These are phyloP conservation scores for Coemansia sp. DNA, from an alignment of 192 early-diverging fungal genomes.

Conservation along the genomic window DNA sequence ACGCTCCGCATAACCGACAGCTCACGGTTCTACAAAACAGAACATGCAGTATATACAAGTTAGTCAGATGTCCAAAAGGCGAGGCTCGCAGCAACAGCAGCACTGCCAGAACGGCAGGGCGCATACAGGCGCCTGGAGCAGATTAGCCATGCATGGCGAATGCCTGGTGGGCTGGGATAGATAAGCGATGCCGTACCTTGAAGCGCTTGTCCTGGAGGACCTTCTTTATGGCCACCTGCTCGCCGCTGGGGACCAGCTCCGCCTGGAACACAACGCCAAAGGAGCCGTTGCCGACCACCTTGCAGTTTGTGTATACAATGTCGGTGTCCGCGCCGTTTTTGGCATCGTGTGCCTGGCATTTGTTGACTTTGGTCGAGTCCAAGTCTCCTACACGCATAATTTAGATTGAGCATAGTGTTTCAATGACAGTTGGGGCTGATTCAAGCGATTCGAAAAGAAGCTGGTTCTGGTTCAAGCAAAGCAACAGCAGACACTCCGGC, in stretches of 20 bases:
- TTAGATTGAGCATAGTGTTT: background rate
- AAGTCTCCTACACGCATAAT: slow-evolving; percentile 33
- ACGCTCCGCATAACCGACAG: slow-evolving; percentile 80
- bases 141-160: too few species aligned
- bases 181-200: slow-evolving; percentile 54
- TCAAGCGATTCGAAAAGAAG: background rate
- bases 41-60: background rate
- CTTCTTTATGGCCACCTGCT: slow-evolving; percentile 96
- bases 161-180: background rate
- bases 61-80: slow-evolving; percentile 9
- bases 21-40: slow-evolving; percentile 41
- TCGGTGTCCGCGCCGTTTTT: slow-evolving; percentile 81
- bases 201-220: slow-evolving; percentile 98
- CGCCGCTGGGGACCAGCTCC: slow-evolving; percentile 72
- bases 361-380: slow-evolving; percentile 68
- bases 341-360: slow-evolving; percentile 83
- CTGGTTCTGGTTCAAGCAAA: too few species aligned
- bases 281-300: slow-evolving; percentile 95
- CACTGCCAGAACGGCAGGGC: too few species aligned
- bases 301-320: slow-evolving; percentile 87
- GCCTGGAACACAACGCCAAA: slow-evolving; percentile 99
- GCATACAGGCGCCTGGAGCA: too few species aligned
- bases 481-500: too few species aligned
- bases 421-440: background rate
- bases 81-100: too few species aligned